A percentile compares a stretch with the other conserved stretches of the same genome.
Evolutionary conservation across 768 basidiomycete species (phyloP).

Genomic region (Amanita pallidorosea): DNA sequence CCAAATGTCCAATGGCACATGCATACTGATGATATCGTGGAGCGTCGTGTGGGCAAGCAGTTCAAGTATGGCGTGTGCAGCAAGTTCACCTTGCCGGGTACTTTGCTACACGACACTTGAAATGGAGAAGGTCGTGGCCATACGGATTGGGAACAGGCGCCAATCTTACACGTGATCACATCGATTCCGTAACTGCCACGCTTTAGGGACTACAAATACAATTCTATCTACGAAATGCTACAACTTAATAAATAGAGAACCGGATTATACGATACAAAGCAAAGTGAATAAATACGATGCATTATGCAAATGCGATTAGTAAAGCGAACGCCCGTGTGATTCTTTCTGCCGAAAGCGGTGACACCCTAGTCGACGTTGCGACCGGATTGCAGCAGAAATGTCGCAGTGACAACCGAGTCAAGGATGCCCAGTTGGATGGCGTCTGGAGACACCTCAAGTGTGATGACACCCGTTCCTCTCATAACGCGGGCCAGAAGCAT

Average conservation of each 20-base stretch:
- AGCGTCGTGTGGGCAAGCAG: neutral
- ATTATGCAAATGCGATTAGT: neutral
- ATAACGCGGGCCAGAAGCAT: conserved; percentile 42
- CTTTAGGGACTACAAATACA: neutral
- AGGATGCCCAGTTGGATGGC: conserved; percentile 45
- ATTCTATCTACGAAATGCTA: neutral
- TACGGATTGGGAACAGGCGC: neutral
- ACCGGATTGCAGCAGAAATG: conserved; percentile 49
- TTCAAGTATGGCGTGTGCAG: no score
- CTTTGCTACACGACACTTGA: neutral
- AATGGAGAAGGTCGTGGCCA: neutral
- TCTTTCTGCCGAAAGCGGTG: neutral
- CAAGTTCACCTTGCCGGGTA: neutral
- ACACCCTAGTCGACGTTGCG: conserved; percentile 49
- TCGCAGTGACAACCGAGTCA: conserved; percentile 38
- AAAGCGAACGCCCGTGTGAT: neutral
- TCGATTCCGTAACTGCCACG: no score
- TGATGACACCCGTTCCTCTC: conserved; percentile 29
- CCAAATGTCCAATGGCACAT: neutral
- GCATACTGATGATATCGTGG: neutral
- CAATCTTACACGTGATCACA: no score
- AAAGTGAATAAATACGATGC: neutral
- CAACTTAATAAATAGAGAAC: neutral
- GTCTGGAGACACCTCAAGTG: conserved; percentile 44
- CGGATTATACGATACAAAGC: neutral